These are phyloP conservation scores for Omphalotus guepiniiformis DNA, from an alignment of 768 basidiomycete species.

Conservation along the genomic window DNA sequence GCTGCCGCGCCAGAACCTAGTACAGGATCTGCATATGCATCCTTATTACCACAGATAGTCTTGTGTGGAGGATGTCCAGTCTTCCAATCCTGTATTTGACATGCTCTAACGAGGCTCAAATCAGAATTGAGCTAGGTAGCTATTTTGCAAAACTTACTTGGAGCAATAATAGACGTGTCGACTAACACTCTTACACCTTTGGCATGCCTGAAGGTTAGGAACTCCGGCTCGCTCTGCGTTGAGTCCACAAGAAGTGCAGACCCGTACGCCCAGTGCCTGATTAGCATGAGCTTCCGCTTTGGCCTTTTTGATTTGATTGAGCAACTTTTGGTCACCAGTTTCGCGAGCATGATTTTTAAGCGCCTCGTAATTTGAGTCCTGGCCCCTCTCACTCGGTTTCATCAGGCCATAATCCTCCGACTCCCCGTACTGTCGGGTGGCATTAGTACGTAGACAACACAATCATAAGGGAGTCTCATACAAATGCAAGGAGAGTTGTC, in stretches of 20 bases:
- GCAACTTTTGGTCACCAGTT: background rate
- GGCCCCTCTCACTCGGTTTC: constrained; percentile 1
- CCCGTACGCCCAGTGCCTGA: constrained; percentile 4
- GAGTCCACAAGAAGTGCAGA: constrained; percentile 12
- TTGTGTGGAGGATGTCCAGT: constrained; percentile 15
- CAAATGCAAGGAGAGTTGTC: constrained; percentile 15
- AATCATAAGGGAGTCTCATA: background rate
- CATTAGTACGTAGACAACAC: background rate
- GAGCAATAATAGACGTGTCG: constrained; percentile 12
- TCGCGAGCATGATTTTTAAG: background rate
- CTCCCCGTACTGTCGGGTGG: constrained; percentile 13
- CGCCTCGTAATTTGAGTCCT: background rate
- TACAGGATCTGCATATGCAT: constrained; percentile 10
- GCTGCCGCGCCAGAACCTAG: constrained; percentile 1
- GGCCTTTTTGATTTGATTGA: background rate
- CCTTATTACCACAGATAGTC: constrained; percentile 14
- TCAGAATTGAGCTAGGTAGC: background rate
- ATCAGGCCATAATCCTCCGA: constrained; percentile 12
- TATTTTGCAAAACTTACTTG: constrained; percentile 10
- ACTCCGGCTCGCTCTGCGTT: constrained; percentile 13
- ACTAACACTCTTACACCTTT: constrained; percentile 8
- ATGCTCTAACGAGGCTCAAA: constrained; percentile 5
- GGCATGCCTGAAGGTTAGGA: constrained; percentile 6
- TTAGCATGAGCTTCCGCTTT: constrained; percentile 9
- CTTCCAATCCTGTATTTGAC: constrained; percentile 15